These are phyloP conservation scores for Dactylis glomerata DNA, from an alignment of 176 grass and related monocot species.

Conservation along the genomic window DNA sequence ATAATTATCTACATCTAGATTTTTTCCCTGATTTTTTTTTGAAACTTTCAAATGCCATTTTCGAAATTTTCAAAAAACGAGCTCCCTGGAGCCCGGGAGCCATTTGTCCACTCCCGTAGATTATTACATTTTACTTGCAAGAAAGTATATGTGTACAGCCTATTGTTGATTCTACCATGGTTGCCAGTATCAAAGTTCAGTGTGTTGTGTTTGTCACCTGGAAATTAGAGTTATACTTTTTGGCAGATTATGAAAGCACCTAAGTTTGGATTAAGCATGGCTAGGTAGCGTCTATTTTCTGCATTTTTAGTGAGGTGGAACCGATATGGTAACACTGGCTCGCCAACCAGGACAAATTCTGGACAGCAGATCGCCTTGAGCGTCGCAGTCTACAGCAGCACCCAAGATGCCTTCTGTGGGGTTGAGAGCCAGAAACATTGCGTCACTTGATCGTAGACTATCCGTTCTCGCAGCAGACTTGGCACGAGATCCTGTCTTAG, in stretches of 20 bases:
- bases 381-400: not conserved
- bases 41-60: too few relatives aligned
- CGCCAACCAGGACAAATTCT: not conserved
- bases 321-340: not conserved
- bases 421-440: not conserved
- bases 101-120: too few relatives aligned
- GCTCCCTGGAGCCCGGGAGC: too few relatives aligned
- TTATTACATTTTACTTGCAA: not conserved
- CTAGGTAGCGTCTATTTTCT: slow-evolving; percentile 8
- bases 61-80: too few relatives aligned
- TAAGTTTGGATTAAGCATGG: not conserved
- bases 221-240: not conserved
- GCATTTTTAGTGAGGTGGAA: not conserved
- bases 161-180: not conserved
- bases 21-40: too few relatives aligned
- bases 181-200: not conserved
- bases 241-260: slow-evolving; percentile 4
- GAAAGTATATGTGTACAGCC: not conserved
- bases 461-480: not conserved
- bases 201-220: not conserved
- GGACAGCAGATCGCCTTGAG: not conserved
- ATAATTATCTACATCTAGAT: too few relatives aligned
- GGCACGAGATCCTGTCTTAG: not conserved
- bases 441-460: not conserved
- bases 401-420: not conserved